A percentile compares a stretch with the other conserved stretches of the same genome.
These are phyloP conservation scores for Ramaria sp. DNA, from an alignment of 768 basidiomycete genomes.

Conservation along the genomic window DNA sequence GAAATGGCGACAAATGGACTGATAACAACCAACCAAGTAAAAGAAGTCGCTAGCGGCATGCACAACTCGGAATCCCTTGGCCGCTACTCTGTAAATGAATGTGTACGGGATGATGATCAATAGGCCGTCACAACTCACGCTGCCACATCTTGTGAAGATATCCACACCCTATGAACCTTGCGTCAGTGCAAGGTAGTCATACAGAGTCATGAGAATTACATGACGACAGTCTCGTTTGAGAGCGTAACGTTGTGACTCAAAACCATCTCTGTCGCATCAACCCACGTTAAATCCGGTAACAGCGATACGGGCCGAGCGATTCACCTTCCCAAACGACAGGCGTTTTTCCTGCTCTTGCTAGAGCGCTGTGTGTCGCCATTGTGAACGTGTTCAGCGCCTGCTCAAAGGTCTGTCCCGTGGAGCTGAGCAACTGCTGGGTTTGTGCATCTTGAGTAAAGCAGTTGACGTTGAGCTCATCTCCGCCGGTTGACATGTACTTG, in stretches of 20 bases:
- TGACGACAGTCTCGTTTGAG: conserved; percentile 41
- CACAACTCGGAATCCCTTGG: conserved; percentile 49
- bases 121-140: conserved; percentile 13
- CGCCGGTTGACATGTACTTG: conserved; percentile 66
- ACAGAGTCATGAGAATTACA: conserved; percentile 27
- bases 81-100: conserved; percentile 29
- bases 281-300: conserved; percentile 12
- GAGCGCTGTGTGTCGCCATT: conserved; percentile 42
- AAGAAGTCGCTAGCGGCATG: conserved; percentile 69
- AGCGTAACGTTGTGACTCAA: conserved; percentile 39
- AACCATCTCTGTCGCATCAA: conserved; percentile 43
- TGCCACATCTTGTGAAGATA: conserved; percentile 47
- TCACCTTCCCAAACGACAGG: conserved; percentile 76
- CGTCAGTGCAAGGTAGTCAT: conserved; percentile 6
- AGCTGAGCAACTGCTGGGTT: conserved; percentile 45
- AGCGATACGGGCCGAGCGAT: neutral
- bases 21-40: conserved; percentile 43
- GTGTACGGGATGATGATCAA: neutral
- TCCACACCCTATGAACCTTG: conserved; percentile 49
- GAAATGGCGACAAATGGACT: neutral
- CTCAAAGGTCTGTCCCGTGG: conserved; percentile 41
- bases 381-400: conserved; percentile 58
- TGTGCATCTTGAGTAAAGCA: conserved; percentile 55
- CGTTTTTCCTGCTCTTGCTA: conserved; percentile 50
- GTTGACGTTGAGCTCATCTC: conserved; percentile 64